phyloP scores from a whole-genome alignment of 306 rosid genomes.

The Cotoneaster glaucophyllus region DNA sequence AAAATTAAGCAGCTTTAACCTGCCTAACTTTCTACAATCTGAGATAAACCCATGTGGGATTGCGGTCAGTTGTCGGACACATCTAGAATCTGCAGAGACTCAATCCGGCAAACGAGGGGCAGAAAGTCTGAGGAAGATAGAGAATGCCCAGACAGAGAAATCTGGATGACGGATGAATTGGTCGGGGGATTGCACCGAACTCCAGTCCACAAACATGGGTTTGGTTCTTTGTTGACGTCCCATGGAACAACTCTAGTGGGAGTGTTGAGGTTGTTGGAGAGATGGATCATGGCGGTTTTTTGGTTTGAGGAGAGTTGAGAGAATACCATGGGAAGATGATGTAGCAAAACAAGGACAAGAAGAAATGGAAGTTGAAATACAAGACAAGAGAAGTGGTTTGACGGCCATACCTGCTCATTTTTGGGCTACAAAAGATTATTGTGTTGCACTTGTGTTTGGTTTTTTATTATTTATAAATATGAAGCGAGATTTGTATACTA shows the following conservation, averaged over 20 bases:
- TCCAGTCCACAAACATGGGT: conserved; percentile 68
- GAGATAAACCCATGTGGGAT: conserved; percentile 44
- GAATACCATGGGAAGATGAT: conserved; percentile 29
- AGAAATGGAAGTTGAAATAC: background rate
- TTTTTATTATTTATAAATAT: no score
- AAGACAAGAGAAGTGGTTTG: no score
- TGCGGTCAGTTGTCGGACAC: conserved; percentile 42
- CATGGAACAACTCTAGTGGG: conserved; percentile 5
- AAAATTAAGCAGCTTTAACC: conserved; percentile 45
- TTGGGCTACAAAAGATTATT: no score
- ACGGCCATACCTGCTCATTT: no score
- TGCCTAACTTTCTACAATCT: conserved; percentile 47
- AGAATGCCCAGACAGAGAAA: conserved; percentile 31
- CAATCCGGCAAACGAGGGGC: conserved; percentile 44
- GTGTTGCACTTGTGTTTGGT: no score
- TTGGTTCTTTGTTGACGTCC: conserved; percentile 17
- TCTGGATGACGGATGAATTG: conserved; percentile 22
- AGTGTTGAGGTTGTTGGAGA: conserved; percentile 17
- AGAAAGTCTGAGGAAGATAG: conserved; percentile 37
- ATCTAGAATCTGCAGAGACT: conserved; percentile 52
- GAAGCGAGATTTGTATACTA: no score
- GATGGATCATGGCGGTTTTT: conserved; percentile 29
- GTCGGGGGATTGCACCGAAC: conserved; percentile 29
- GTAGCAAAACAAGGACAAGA: conserved; percentile 10
- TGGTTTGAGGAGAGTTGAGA: conserved; percentile 47